Percentiles rank a stretch among this genome's conserved stretches.
Evolutionary conservation across 129 eudicot species (phyloP).

Genomic region (Ambrosia artemisiifolia): DNA sequence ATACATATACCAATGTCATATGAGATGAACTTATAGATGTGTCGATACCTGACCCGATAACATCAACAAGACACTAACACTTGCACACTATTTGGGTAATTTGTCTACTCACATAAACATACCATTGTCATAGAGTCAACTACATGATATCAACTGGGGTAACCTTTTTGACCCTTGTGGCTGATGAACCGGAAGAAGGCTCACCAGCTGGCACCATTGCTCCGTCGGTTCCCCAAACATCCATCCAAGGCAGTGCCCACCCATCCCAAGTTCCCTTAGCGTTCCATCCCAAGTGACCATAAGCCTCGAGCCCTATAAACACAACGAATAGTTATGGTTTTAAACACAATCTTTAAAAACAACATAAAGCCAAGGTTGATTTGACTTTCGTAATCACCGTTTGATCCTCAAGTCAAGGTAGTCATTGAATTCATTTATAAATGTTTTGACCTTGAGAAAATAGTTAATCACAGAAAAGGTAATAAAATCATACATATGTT

Average conservation of each 20-base stretch:
- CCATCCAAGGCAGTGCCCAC: slow-evolving; percentile 29
- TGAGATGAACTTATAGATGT: neutral
- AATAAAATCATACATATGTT: neutral
- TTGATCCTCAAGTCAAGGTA: neutral
- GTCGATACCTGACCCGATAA: neutral
- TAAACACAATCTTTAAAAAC: neutral
- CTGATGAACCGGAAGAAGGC: slow-evolving; percentile 21
- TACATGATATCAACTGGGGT: slow-evolving; percentile 30
- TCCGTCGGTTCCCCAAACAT: slow-evolving; percentile 26
- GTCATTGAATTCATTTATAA: neutral
- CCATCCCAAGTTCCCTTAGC: slow-evolving; percentile 23
- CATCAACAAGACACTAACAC: slow-evolving; percentile 1
- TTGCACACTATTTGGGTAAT: neutral
- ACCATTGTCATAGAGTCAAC: neutral
- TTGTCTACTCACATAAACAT: neutral
- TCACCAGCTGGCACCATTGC: slow-evolving; percentile 26
- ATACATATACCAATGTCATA: neutral
- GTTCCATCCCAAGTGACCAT: slow-evolving; percentile 29
- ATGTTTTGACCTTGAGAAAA: neutral
- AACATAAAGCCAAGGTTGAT: neutral
- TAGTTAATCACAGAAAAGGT: neutral
- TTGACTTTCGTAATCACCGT: neutral
- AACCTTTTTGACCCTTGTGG: slow-evolving; percentile 24
- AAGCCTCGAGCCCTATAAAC: slow-evolving; percentile 21
- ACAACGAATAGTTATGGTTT: neutral